phyloP scores from a whole-genome alignment of 176 grass and related monocot genomes.

The Pontederia paniculata region DNA sequence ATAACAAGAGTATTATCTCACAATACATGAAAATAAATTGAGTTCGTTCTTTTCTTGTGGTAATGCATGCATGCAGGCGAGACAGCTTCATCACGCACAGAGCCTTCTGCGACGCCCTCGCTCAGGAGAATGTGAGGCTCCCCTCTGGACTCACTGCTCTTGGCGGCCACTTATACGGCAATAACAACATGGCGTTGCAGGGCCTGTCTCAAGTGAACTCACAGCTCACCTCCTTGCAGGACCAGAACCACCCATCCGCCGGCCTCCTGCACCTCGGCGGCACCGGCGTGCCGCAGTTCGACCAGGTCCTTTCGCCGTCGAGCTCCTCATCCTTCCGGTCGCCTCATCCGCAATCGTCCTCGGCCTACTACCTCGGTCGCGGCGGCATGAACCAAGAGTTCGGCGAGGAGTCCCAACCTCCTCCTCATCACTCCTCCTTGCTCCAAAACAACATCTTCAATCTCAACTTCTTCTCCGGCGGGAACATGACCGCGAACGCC shows the following conservation, averaged over 20 bases:
- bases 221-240: constrained; percentile 31
- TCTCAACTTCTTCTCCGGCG: constrained; percentile 52
- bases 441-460: constrained; percentile 71
- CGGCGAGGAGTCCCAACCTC: constrained; percentile 23
- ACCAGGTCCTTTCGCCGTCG: constrained; percentile 53
- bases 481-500: constrained; percentile 25
- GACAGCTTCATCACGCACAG: constrained; percentile 99
- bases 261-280: constrained; percentile 38
- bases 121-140: constrained; percentile 79
- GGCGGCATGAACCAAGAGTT: constrained; percentile 34
- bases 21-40: neutral
- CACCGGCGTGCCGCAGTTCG: constrained; percentile 33
- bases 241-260: neutral
- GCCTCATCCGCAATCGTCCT: constrained; percentile 22
- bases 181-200: constrained; percentile 41
- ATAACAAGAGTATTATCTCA: too few relatives aligned
- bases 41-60: neutral
- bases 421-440: constrained; percentile 23
- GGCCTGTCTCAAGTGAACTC: constrained; percentile 78
- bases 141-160: constrained; percentile 52
- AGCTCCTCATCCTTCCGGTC: constrained; percentile 46
- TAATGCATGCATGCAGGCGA: constrained; percentile 43
- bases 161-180: constrained; percentile 38
- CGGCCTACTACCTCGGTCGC: constrained; percentile 31
- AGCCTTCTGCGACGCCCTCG: constrained; percentile 85